phyloP scores from a whole-genome alignment of 805 yeast genomes.

The Metschnikowia koreensis region DNA sequence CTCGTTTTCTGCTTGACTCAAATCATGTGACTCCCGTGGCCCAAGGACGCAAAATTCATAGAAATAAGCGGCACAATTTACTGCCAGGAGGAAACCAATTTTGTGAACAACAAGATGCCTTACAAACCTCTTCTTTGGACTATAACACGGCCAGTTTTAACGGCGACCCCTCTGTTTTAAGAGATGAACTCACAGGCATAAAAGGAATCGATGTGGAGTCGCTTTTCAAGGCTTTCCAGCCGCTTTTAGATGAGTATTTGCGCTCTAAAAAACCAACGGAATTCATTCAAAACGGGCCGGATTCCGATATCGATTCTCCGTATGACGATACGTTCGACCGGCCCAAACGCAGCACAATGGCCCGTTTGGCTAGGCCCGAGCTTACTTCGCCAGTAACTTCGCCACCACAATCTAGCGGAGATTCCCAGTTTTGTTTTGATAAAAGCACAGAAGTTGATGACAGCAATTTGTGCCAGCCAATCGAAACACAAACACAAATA shows the following conservation, averaged over 20 bases:
- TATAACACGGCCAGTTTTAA: neutral
- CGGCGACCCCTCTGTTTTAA: neutral
- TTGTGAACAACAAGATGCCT: neutral
- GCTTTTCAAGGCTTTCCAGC: conserved; percentile 13
- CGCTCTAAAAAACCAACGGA: neutral
- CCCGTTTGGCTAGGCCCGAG: conserved; percentile 1
- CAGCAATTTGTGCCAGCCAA: conserved; percentile 17
- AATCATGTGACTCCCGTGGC: neutral
- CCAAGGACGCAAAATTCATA: neutral
- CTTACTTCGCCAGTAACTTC: conserved; percentile 30
- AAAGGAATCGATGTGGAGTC: conserved; percentile 4
- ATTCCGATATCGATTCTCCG: conserved; percentile 15
- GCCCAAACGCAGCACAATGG: neutral
- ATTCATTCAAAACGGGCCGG: neutral
- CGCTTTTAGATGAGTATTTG: conserved; percentile 12
- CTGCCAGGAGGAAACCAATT: neutral
- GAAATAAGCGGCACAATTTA: neutral
- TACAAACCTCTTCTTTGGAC: neutral
- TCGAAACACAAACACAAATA: neutral
- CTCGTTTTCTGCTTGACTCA: too few species aligned
- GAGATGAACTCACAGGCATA: neutral
- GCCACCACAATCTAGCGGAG: conserved; percentile 30
- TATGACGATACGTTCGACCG: conserved; percentile 17
- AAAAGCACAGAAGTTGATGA: conserved; percentile 8
- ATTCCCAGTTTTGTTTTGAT: conserved; percentile 7